Conservation (phyloP, 371 early-diverging fungal species). For the Blakeslea trispora region DNA sequence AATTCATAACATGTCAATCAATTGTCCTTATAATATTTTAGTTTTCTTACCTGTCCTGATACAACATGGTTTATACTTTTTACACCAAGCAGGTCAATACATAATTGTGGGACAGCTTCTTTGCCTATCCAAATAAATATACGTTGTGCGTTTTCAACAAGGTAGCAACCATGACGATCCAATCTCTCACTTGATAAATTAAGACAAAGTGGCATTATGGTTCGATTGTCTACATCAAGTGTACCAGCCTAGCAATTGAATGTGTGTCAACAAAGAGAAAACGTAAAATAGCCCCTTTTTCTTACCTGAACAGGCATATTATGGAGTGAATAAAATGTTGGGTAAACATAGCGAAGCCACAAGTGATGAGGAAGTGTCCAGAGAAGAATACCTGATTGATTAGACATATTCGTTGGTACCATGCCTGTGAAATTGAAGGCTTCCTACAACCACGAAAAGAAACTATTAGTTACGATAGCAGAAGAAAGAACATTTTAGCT, state of each 20-base stretch:
- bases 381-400: constrained; percentile 53
- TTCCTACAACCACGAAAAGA: constrained; percentile 29
- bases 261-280: constrained; percentile 2
- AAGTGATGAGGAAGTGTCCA: constrained; percentile 63
- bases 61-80: constrained; percentile 26
- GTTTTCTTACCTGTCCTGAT: constrained; percentile 30
- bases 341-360: constrained; percentile 46
- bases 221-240: constrained; percentile 34
- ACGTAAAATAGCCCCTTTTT: no score
- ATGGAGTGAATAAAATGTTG: constrained; percentile 74
- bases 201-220: constrained; percentile 63
- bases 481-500: constrained; percentile 4
- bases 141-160: constrained; percentile 69
- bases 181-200: constrained; percentile 74
- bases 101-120: constrained; percentile 59
- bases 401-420: constrained; percentile 57
- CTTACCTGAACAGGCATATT: constrained; percentile 60
- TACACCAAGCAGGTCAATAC: constrained; percentile 55
- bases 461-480: not conserved
- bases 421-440: constrained; percentile 39
- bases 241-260: constrained; percentile 35
- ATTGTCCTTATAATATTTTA: no score
- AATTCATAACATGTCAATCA: no score
- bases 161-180: constrained; percentile 71
- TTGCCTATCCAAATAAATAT: constrained; percentile 79